These are phyloP conservation scores for Larix kaempferi DNA, from an alignment of 75 land plant genomes.

Conservation along the genomic window DNA sequence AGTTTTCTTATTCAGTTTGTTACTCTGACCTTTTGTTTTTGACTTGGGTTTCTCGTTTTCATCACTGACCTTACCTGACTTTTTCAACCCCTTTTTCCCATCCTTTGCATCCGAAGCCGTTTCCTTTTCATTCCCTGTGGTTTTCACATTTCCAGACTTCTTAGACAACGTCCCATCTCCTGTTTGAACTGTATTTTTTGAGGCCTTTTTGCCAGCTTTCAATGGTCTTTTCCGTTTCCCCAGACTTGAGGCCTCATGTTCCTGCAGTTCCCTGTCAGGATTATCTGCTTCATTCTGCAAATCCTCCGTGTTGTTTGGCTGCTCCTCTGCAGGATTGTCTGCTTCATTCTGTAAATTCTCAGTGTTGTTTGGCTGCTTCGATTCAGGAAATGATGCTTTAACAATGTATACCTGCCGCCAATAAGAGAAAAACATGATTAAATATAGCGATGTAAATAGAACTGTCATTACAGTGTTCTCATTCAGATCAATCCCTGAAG, in stretches of 20 bases:
- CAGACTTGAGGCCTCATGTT: too few species aligned
- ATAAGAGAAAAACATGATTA: neutral
- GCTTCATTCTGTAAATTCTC: neutral
- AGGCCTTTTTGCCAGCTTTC: neutral
- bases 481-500: neutral
- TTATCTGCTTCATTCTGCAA: neutral
- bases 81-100: neutral
- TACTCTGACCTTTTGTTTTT: neutral
- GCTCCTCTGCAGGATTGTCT: neutral
- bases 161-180: neutral
- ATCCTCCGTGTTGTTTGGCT: too few species aligned
- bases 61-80: neutral
- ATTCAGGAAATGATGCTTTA: neutral
- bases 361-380: neutral
- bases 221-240: slow-evolving; percentile 3
- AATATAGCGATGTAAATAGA: too few species aligned
- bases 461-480: too few species aligned
- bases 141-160: neutral
- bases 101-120: neutral
- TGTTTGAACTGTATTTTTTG: neutral
- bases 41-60: neutral
- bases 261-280: neutral
- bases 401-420: slow-evolving; percentile 2
- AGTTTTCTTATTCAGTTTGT: neutral
- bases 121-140: neutral